Evolutionary conservation across 805 yeast species (phyloP).

Genomic region (Nematodospora valgi): DNA sequence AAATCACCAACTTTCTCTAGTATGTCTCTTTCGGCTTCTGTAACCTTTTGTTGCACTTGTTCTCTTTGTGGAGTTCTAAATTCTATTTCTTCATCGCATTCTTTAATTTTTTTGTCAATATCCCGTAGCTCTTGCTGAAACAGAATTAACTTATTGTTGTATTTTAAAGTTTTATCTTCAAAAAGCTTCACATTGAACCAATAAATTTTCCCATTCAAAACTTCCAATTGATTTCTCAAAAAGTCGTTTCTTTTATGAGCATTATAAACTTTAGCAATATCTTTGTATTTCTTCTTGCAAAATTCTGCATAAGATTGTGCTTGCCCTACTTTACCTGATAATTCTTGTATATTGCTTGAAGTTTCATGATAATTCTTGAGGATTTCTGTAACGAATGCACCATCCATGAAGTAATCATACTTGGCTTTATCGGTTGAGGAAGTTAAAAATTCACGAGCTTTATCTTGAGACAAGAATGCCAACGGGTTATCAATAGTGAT

Average conservation of each 20-base stretch:
- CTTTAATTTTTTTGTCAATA: slow-evolving; percentile 4
- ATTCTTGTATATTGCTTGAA: slow-evolving; percentile 24
- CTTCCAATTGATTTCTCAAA: slow-evolving; percentile 28
- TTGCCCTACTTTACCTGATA: slow-evolving; percentile 23
- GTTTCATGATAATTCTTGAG: slow-evolving; percentile 45
- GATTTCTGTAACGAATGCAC: slow-evolving; percentile 71
- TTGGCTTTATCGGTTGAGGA: slow-evolving; percentile 69
- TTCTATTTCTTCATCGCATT: slow-evolving; percentile 5
- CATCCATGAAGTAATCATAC: slow-evolving; percentile 75
- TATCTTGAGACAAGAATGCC: slow-evolving; percentile 90
- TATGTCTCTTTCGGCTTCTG: slow-evolving; percentile 9
- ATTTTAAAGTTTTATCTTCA: slow-evolving; percentile 21
- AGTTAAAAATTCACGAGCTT: slow-evolving; percentile 85
- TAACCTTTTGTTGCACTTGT: slow-evolving; percentile 4
- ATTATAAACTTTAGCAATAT: slow-evolving; percentile 27
- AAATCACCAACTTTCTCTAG: slow-evolving; percentile 12
- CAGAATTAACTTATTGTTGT: slow-evolving; percentile 8
- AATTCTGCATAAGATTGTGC: slow-evolving; percentile 22
- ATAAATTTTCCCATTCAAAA: slow-evolving; percentile 38
- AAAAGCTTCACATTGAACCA: slow-evolving; percentile 39
- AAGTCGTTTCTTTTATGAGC: slow-evolving; percentile 32
- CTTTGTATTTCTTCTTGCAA: slow-evolving; percentile 26
- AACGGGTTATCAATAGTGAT: slow-evolving; percentile 87
- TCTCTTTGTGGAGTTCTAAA: background rate
- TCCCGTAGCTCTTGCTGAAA: slow-evolving; percentile 11